A percentile compares a stretch with the other conserved stretches of the same genome.
Evolutionary conservation across 257 asterid genomes (phyloP).

Genomic region (Apocynum venetum): DNA sequence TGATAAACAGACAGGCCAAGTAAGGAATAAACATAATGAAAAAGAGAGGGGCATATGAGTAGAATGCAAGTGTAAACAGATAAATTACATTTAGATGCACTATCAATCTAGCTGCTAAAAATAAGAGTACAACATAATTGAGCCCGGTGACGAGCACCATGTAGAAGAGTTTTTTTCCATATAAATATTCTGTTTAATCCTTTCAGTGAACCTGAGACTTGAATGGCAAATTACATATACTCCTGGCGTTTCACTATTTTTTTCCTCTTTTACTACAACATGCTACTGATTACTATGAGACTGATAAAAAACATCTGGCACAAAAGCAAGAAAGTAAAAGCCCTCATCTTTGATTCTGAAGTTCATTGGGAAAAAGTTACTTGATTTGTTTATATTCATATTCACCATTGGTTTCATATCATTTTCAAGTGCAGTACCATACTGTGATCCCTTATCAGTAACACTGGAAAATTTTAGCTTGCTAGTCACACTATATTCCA

Average conservation of each 20-base stretch:
- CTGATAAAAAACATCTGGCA: background rate
- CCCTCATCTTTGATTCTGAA: background rate
- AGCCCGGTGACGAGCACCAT: no score
- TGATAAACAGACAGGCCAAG: background rate
- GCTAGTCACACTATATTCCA: background rate
- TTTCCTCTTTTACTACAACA: no score
- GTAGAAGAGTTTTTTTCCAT: no score
- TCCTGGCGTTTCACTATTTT: no score
- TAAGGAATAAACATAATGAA: background rate
- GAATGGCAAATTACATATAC: no score
- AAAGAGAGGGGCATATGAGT: background rate
- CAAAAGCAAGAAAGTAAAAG: background rate
- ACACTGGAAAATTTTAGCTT: background rate
- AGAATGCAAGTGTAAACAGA: no score
- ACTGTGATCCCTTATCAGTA: background rate
- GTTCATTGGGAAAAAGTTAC: background rate
- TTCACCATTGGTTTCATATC: background rate
- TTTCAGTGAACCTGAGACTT: no score
- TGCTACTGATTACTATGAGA: no score
- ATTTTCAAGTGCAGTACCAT: background rate
- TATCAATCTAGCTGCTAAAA: no score
- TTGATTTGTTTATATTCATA: background rate
- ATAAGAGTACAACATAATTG: no score
- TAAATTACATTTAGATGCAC: background rate
- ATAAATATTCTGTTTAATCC: no score